Base-by-base conservation (phyloP, 495 filamentous ascomycete species). In the Podospora comata region DNA sequence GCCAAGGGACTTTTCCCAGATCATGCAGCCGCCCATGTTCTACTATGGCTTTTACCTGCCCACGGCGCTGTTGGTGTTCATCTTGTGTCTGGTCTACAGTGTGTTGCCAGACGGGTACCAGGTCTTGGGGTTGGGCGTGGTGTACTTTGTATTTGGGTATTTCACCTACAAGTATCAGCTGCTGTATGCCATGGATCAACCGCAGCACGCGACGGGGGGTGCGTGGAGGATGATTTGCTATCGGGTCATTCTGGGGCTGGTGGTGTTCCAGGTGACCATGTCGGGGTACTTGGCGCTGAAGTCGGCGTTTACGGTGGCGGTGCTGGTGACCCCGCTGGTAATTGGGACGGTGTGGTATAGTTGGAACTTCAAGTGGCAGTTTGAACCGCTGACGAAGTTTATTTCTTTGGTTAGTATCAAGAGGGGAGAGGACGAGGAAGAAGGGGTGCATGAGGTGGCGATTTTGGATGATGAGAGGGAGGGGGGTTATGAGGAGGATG, bases 141-240 rank as follows among this genome's bases (percentile, higher is more conserved):
- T 91, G 13, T 99, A 97, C 77, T 99, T 98, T 73, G 80, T 87
- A 16, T 84, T 97, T 55, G 96, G 96, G 28, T 89, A 92, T 72
- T 96, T 94, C 74, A 94, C 93, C 30, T 97, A 98, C 85, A 99
- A 99, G 76, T 98, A 98, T 74, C 96, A 98, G 79, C 84, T 99
- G 5, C 83, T 99, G 4, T 99, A 98, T 77, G 92, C 96, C 11
- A 98, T 99, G 96, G 93, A 98, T 76, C 93, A 98, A 74, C 90
- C 91, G 6, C 93, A 96, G 68, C 94, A 98, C 75, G 93, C 95
- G 5, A 97, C 95, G 0, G 96, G 96, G 34, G 87, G 88, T 67
- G 93, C 93, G 2, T 99, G 96, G 96, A 86, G 89, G 23, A 95
- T 98, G 83, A 96, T 97, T 53, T 97, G 94, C 79, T 92, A 93